These are phyloP conservation scores for Harringtonia lauricola DNA, from an alignment of 2,329 filamentous ascomycete species.

Conservation along the genomic window DNA sequence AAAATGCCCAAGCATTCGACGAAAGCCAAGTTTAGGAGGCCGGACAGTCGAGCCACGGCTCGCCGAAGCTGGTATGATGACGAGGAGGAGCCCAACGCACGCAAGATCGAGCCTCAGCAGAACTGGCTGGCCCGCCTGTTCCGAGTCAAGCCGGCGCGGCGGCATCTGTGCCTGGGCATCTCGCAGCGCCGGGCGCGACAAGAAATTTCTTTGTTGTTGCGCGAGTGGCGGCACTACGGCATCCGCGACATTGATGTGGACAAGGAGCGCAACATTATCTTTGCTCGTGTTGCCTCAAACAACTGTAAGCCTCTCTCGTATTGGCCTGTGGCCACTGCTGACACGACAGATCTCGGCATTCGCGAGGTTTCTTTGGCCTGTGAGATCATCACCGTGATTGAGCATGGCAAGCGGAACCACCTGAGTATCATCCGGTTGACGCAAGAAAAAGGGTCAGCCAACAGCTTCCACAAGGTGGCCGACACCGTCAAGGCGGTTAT, in stretches of 20 bases:
- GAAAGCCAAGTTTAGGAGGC: background rate
- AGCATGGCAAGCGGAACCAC: constrained; percentile 66
- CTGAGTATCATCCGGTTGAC: constrained; percentile 77
- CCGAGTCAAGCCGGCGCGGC: constrained; percentile 72
- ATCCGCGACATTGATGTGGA: constrained; percentile 70
- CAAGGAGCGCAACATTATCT: constrained; percentile 68
- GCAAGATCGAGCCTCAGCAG: constrained; percentile 56
- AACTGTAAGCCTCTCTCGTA: constrained; percentile 58
- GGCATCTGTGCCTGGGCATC: constrained; percentile 64
- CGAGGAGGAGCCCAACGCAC: constrained; percentile 27
- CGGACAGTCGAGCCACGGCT: background rate
- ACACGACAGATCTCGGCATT: constrained; percentile 52
- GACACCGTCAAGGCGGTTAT: constrained; percentile 65
- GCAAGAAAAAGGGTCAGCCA: constrained; percentile 84
- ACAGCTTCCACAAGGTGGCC: constrained; percentile 75
- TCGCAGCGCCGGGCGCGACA: constrained; percentile 63
- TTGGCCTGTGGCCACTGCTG: background rate
- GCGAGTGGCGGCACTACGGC: constrained; percentile 74
- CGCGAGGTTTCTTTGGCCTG: constrained; percentile 82
- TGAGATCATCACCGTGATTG: constrained; percentile 80
- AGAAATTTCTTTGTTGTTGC: constrained; percentile 64
- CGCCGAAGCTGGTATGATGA: constrained; percentile 13
- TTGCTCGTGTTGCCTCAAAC: constrained; percentile 60
- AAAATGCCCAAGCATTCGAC: background rate
- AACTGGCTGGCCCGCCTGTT: constrained; percentile 88